These are phyloP conservation scores for Sclerotinia spermophila DNA, from an alignment of 2,329 filamentous ascomycete genomes.

Conservation along the genomic window DNA sequence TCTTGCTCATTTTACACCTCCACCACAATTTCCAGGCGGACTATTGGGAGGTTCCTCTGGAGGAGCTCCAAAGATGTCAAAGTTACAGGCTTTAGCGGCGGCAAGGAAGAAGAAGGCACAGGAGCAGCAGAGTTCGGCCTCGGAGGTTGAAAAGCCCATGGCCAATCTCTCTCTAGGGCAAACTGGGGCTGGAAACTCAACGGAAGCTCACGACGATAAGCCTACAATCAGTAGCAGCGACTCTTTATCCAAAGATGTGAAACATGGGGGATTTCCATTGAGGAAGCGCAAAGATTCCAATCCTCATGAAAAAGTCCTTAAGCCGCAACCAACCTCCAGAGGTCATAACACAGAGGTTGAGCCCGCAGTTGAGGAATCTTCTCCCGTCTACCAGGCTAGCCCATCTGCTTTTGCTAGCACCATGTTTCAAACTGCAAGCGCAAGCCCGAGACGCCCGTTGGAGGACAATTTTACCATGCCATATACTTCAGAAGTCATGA, in stretches of 20 bases:
- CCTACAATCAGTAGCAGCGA: background rate
- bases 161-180: constrained; percentile 25
- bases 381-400: constrained; percentile 31
- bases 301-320: constrained; percentile 33
- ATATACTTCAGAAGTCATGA: constrained; percentile 37
- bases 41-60: constrained; percentile 74
- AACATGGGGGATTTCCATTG: constrained; percentile 31
- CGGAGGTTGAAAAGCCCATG: constrained; percentile 32
- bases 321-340: constrained; percentile 19
- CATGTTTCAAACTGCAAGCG: constrained; percentile 41
- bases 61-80: constrained; percentile 70
- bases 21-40: constrained; percentile 56
- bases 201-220: background rate
- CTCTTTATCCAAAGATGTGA: constrained; percentile 8
- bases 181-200: background rate
- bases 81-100: constrained; percentile 84
- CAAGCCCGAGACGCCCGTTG: constrained; percentile 21
- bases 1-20: constrained; percentile 61
- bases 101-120: constrained; percentile 79
- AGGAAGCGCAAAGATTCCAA: constrained; percentile 37
- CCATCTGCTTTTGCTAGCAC: constrained; percentile 42
- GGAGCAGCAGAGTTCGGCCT: constrained; percentile 45
- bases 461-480: constrained; percentile 40
- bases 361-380: constrained; percentile 20
- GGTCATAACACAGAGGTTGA: constrained; percentile 1